A percentile compares a stretch with the other conserved stretches of the same genome.
phyloP scores from a whole-genome alignment of 2,329 filamentous ascomycete species.

The Aspergillus tubingensis region DNA sequence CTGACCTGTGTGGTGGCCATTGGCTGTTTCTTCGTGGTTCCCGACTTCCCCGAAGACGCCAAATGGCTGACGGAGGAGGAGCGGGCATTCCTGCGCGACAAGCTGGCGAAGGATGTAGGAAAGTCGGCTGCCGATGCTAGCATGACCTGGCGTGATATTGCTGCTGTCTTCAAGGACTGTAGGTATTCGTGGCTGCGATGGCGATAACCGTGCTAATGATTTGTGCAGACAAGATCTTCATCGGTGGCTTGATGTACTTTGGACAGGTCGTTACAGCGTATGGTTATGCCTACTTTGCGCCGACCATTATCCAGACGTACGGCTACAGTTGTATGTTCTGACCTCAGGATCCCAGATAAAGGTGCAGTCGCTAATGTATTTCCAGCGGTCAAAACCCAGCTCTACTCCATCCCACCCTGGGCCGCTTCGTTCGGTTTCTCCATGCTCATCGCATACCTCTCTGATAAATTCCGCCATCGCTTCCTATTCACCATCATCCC shows the following conservation, averaged over 20 bases:
- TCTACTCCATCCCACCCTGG: conserved; percentile 59
- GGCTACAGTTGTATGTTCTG: conserved; percentile 53
- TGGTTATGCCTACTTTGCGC: conserved; percentile 73
- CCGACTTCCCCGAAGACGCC: conserved; percentile 70
- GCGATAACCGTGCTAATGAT: conserved; percentile 14
- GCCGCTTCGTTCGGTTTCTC: conserved; percentile 75
- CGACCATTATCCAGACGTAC: conserved; percentile 69
- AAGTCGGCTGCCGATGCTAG: conserved; percentile 62
- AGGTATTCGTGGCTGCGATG: conserved; percentile 16
- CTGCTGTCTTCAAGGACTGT: conserved; percentile 68
- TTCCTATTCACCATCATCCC: conserved; percentile 71
- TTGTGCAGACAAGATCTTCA: conserved; percentile 60
- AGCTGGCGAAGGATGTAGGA: conserved; percentile 69
- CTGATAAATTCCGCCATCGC: conserved; percentile 73
- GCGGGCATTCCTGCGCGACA: conserved; percentile 63
- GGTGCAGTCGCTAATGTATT: not conserved
- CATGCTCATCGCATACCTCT: conserved; percentile 70
- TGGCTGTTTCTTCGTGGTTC: conserved; percentile 63
- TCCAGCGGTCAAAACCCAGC: conserved; percentile 51
- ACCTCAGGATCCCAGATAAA: not conserved
- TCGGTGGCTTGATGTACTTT: conserved; percentile 79
- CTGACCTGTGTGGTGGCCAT: conserved; percentile 62
- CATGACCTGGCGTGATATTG: conserved; percentile 61
- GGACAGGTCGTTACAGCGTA: conserved; percentile 76
- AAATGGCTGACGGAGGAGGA: conserved; percentile 70